Evolutionary conservation across 202 grass and related monocot species (phyloP).

Genomic region (Setaria italica): DNA sequence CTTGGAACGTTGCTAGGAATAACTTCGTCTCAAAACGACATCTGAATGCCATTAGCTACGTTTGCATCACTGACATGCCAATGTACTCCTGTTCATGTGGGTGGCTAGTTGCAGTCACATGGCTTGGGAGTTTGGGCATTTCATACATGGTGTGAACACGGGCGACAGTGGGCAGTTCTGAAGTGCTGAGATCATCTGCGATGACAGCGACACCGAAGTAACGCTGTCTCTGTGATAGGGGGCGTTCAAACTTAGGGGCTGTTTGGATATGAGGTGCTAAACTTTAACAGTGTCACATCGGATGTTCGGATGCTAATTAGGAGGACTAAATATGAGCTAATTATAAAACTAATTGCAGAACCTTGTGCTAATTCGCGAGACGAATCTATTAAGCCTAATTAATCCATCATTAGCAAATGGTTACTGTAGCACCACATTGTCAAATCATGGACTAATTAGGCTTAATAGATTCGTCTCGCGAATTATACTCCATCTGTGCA

Average conservation of each 20-base stretch:
- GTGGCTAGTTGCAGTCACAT: neutral
- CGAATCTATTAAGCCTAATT: no score
- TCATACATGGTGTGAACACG: conserved; percentile 14
- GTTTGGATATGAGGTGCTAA: no score
- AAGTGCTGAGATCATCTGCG: neutral
- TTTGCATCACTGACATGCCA: neutral
- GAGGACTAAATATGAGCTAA: no score
- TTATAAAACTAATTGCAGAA: no score
- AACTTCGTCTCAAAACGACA: neutral
- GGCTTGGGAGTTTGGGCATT: conserved; percentile 7
- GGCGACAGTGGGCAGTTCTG: neutral
- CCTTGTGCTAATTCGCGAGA: no score
- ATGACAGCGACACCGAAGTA: conserved; percentile 10
- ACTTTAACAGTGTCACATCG: no score
- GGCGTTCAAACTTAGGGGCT: conserved; percentile 50
- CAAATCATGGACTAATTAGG: no score
- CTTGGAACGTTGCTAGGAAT: neutral
- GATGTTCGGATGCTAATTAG: no score
- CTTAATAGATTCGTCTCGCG: no score
- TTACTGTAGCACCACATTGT: no score
- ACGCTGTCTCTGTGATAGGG: neutral
- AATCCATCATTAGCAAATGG: no score
- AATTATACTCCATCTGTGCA: no score
- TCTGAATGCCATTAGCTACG: neutral
- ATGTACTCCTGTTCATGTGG: neutral